Evolutionary conservation across 2,329 filamentous ascomycete species (phyloP).

Genomic region (Cladophialophora bantiana): DNA sequence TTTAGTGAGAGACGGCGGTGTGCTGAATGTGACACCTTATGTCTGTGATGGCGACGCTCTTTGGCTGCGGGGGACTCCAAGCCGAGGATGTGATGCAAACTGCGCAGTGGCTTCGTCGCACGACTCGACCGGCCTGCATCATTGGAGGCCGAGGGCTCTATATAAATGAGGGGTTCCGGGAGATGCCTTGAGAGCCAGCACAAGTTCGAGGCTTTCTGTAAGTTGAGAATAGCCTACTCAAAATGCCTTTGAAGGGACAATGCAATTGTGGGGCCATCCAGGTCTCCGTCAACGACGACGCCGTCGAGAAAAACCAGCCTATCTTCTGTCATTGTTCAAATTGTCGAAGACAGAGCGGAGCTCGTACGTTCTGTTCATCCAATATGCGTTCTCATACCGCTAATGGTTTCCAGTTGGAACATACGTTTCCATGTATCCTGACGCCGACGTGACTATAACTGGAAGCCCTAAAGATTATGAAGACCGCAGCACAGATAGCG

Average conservation of each 20-base stretch:
- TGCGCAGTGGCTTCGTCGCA: too few relatives aligned
- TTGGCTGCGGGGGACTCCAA: too few relatives aligned
- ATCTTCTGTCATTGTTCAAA: conserved; percentile 25
- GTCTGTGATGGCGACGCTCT: too few relatives aligned
- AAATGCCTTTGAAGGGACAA: conserved; percentile 27
- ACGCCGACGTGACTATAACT: conserved; percentile 24
- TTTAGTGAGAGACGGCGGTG: too few relatives aligned
- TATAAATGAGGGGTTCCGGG: too few relatives aligned
- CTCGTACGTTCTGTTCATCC: conserved; percentile 10
- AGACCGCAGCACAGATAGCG: conserved; percentile 28
- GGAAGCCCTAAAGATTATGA: conserved; percentile 27
- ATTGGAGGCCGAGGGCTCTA: too few relatives aligned
- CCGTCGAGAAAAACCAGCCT: conserved; percentile 12
- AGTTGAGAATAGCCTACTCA: neutral
- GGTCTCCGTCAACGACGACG: conserved; percentile 23
- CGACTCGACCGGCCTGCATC: too few relatives aligned
- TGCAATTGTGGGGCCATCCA: conserved; percentile 33
- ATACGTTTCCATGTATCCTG: conserved; percentile 19
- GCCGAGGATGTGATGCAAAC: too few relatives aligned
- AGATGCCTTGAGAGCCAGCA: too few relatives aligned
- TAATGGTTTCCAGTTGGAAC: conserved; percentile 17
- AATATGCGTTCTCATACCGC: neutral
- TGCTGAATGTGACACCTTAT: too few relatives aligned
- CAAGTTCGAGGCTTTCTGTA: neutral
- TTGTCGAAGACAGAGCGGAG: conserved; percentile 29